Conservation (phyloP, 163 green algal genomes). For the Scenedesmus sp. region DNA sequence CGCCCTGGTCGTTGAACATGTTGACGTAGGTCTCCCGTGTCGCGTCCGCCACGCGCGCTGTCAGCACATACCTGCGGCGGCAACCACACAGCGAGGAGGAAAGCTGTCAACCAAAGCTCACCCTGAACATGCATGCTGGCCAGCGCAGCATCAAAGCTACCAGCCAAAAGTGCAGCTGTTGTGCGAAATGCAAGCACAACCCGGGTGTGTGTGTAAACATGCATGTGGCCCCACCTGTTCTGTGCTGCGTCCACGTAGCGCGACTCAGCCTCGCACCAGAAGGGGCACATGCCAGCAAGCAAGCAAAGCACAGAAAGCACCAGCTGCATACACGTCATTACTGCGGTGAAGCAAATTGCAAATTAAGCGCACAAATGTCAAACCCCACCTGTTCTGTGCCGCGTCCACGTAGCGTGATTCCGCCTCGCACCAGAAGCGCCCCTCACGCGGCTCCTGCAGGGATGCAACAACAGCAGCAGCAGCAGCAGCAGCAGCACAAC, state of each 20-base stretch:
- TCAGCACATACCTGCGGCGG: conserved; percentile 77
- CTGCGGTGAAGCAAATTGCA: too few species aligned
- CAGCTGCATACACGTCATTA: too few species aligned
- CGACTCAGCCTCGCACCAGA: conserved; percentile 81
- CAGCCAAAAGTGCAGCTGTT: background rate
- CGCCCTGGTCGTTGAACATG: conserved; percentile 87
- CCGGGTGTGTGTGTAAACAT: background rate
- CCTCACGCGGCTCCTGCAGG: conserved; percentile 60
- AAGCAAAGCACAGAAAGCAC: too few species aligned
- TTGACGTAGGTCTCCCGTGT: conserved; percentile 72
- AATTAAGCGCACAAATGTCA: too few species aligned
- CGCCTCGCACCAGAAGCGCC: conserved; percentile 80
- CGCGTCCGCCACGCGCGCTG: conserved; percentile 70
- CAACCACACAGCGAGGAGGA: background rate
- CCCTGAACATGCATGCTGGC: too few species aligned
- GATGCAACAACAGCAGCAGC: background rate
- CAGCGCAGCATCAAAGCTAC: background rate
- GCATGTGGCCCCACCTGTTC: conserved; percentile 55
- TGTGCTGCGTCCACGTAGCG: conserved; percentile 71
- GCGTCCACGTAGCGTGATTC: conserved; percentile 72
- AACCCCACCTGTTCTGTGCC: conserved; percentile 66
- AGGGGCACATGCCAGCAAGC: conserved; percentile 49
- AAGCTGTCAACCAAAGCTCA: background rate
- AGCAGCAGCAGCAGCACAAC: too few species aligned
- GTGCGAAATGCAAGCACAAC: background rate